Base-by-base conservation (phyloP, 1,284 basidiomycete genomes). In the Cryptococcus wingfieldii region DNA sequence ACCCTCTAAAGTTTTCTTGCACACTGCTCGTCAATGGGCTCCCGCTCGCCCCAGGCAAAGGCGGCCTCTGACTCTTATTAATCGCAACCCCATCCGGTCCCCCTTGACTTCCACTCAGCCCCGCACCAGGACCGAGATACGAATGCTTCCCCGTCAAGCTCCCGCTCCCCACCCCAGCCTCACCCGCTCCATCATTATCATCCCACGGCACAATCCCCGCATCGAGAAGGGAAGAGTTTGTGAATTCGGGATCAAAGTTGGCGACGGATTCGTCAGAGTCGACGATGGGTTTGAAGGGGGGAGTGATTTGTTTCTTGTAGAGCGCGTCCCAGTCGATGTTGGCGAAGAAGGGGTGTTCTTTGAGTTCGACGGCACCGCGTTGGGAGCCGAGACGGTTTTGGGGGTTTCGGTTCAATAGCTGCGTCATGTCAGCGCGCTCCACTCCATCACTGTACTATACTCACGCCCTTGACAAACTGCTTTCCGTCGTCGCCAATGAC, bases 221-320 rank as follows among this genome's bases (percentile, higher is more conserved):
- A 41, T 74, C 74, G 39, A 65, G 59, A 37, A 75, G 59, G 1
- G 71, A 68, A 27, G 74, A 70, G 60, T 70, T 72, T 7, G 96
- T 99, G 77, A 99, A 99, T 78, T 98, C 94, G 42, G 92, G 90
- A 75, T 99, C 96, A 74, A 99, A 99, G 81, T 98, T 98, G 65
- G 88, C 87, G 34, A 93, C 93, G 25, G 88, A 92, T 78, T 99
- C 96, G 80, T 99, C 96, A 27, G 92, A 96, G 74, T 98, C 95
- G 63, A 99, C 94, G 58, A 89, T 83, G 14, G 96, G 96, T 76
- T 98, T 98, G 83, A 98, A 99, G 1, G 94, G 94, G 2, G 96
- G 96, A 0, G 93, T 91, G 49, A 95, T 86, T 72, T 96, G 90
- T 76, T 97, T 96, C 65, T 83, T 83, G 45, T 87, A 84, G 31